Base-by-base conservation (phyloP, 768 basidiomycete genomes). In the Peribolospora baueri region DNA sequence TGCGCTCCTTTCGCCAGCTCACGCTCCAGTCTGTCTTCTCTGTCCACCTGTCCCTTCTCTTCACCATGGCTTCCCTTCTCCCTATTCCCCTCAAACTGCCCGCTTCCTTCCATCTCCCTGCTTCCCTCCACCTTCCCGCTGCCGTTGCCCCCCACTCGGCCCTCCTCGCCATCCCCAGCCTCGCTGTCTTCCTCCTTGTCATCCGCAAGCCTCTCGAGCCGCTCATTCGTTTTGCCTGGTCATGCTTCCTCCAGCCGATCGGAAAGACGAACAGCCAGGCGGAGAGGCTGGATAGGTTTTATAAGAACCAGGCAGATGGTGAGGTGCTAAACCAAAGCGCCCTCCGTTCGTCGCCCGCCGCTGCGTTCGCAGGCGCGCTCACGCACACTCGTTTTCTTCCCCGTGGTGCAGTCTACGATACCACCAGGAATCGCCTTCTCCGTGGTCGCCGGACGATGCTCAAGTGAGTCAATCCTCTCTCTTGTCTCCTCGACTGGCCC, bases 361-460 rank as follows among this genome's bases (percentile, higher is more conserved):
- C 25, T 25, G 25, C 25, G 25, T 25, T 25, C 25, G 25, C 53
- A 46, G 10, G 40, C 36, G 8, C 7, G 9, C 54, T 13, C 2
- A 38, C 36, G 13, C 36, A 54, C 7, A 1, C 14, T n/a, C 11
- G 36, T 39, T 5, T 37, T 56, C 7, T 37, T 41, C 25, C 39
- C 13, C 9, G 46, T 10, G 8, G 3, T 10, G n/a, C 46, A 49
- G 74, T 82, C 37, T 84, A 84, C 63, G 82, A 84, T 69, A 66
- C 69, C 46, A 84, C 81, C 1, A 70, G 82, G 4, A 69, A 67
- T 42, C 66, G 71, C 10, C 70, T 84, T 0, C 70, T 84, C 2
- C 73, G 79, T 7, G 82, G 82, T 0, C 70, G 82, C 25, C 73
- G 78, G 60, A 81, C 80, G 11, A 80, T 84, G 78, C 71, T 82